These are phyloP conservation scores for Nematocida major DNA, from an alignment of 371 early-diverging fungal species.

Conservation along the genomic window DNA sequence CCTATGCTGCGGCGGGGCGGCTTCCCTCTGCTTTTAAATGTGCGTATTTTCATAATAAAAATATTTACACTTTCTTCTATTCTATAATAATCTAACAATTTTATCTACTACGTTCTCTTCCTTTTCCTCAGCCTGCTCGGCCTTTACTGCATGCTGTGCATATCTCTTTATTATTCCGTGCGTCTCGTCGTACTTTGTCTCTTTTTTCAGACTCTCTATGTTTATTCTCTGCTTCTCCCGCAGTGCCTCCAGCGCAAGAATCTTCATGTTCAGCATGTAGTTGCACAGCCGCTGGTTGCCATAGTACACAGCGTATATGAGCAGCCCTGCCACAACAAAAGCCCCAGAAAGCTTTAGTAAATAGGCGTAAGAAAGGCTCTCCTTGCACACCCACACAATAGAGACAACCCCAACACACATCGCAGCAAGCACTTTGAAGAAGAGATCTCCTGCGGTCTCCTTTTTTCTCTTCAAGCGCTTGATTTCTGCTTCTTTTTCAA, in stretches of 20 bases:
- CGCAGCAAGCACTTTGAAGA: conserved; percentile 27
- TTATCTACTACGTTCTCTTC: conserved; percentile 40
- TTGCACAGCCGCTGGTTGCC: not conserved
- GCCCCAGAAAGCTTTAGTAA: conserved; percentile 29
- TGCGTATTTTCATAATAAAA: conserved; percentile 29
- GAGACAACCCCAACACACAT: conserved; percentile 25
- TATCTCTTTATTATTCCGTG: conserved; percentile 41
- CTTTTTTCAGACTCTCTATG: conserved; percentile 18
- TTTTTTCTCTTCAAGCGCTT: conserved; percentile 12
- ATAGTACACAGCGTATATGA: conserved; percentile 24
- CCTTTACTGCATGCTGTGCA: conserved; percentile 21
- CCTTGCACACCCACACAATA: conserved; percentile 58
- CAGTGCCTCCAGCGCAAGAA: conserved; percentile 15
- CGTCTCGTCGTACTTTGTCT: conserved; percentile 43
- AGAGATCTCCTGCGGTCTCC: conserved; percentile 16
- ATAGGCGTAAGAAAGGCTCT: conserved; percentile 44
- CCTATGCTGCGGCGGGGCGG: not conserved
- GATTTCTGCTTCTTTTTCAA: conserved; percentile 51
- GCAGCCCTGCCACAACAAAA: not conserved
- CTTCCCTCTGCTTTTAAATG: conserved; percentile 5
- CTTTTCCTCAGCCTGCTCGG: conserved; percentile 26
- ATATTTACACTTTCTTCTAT: not conserved
- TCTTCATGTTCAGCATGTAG: conserved; percentile 11
- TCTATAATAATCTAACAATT: conserved; percentile 20
- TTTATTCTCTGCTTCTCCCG: conserved; percentile 12